Evolutionary conservation across 1,284 basidiomycete genomes (phyloP).

Genomic region (Cryptococcus sp.): DNA sequence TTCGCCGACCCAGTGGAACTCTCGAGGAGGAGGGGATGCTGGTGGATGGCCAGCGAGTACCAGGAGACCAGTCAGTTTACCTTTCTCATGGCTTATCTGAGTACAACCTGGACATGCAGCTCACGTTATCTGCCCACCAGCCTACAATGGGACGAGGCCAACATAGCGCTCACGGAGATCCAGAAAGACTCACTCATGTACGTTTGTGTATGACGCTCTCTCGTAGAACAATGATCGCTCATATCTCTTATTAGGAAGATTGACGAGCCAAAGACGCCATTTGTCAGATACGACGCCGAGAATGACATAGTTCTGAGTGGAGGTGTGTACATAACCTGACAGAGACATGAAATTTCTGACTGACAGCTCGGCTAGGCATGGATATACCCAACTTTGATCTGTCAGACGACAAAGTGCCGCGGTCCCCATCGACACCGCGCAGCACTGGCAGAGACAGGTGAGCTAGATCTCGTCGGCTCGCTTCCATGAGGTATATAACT

Average conservation of each 20-base stretch:
- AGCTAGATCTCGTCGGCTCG: slow-evolving; percentile 24
- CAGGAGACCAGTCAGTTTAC: slow-evolving; percentile 25
- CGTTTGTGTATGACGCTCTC: slow-evolving; percentile 12
- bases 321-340: slow-evolving; percentile 42
- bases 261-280: slow-evolving; percentile 94
- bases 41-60: slow-evolving; percentile 11
- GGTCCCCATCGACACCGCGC: slow-evolving; percentile 20
- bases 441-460: slow-evolving; percentile 22
- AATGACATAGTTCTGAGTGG: slow-evolving; percentile 73
- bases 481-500: not conserved
- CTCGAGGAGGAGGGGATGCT: slow-evolving; percentile 11
- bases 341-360: not conserved
- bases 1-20: slow-evolving; percentile 22
- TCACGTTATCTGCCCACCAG: slow-evolving; percentile 38
- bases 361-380: not conserved
- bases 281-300: slow-evolving; percentile 83
- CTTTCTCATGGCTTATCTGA: not conserved
- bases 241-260: slow-evolving; percentile 65
- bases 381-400: slow-evolving; percentile 59
- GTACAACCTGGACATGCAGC: not conserved
- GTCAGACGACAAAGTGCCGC: slow-evolving; percentile 13
- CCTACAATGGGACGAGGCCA: slow-evolving; percentile 89
- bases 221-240: not conserved
- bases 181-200: slow-evolving; percentile 87
- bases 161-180: slow-evolving; percentile 83